Evolutionary conservation across 768 basidiomycete genomes (phyloP).

Genomic region (Auriscalpium microsporum): DNA sequence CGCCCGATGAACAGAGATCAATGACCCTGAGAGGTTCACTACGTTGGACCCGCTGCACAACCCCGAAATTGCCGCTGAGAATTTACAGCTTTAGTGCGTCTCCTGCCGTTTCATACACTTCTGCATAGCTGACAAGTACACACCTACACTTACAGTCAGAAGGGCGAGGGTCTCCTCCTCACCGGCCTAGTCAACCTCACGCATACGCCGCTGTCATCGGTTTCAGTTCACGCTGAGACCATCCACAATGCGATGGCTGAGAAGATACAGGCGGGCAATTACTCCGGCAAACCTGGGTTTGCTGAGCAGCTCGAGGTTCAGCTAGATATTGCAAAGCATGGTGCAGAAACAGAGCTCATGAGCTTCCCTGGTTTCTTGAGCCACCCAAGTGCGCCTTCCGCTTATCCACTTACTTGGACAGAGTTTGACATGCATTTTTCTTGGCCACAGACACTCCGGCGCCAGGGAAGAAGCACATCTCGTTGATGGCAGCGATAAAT

Average conservation of each 20-base stretch:
- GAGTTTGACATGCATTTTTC: too few relatives aligned
- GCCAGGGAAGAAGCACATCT: slow-evolving; percentile 35
- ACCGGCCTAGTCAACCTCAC: slow-evolving; percentile 20
- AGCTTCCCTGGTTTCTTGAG: slow-evolving; percentile 21
- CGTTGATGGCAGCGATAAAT: slow-evolving; percentile 28
- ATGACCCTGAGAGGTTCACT: slow-evolving; percentile 19
- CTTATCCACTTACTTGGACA: neutral
- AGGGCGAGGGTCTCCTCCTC: slow-evolving; percentile 20
- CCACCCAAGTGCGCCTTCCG: slow-evolving; percentile 16
- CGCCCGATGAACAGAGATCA: slow-evolving; percentile 19
- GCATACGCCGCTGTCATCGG: neutral
- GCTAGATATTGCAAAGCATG: slow-evolving; percentile 22
- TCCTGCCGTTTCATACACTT: neutral
- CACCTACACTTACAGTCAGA: slow-evolving; percentile 7
- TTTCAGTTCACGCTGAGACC: neutral
- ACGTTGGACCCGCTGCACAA: slow-evolving; percentile 26
- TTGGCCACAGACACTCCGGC: slow-evolving; percentile 24
- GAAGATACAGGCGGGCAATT: neutral
- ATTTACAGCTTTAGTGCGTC: slow-evolving; percentile 27
- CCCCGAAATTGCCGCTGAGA: slow-evolving; percentile 19
- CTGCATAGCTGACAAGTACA: neutral
- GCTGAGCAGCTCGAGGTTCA: slow-evolving; percentile 34
- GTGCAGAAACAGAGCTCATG: slow-evolving; percentile 27
- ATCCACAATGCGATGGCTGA: too few relatives aligned
- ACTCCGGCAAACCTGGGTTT: slow-evolving; percentile 25